Evolutionary conservation across 1,284 basidiomycete species (phyloP).

Genomic region (Trichosporon sp.): DNA sequence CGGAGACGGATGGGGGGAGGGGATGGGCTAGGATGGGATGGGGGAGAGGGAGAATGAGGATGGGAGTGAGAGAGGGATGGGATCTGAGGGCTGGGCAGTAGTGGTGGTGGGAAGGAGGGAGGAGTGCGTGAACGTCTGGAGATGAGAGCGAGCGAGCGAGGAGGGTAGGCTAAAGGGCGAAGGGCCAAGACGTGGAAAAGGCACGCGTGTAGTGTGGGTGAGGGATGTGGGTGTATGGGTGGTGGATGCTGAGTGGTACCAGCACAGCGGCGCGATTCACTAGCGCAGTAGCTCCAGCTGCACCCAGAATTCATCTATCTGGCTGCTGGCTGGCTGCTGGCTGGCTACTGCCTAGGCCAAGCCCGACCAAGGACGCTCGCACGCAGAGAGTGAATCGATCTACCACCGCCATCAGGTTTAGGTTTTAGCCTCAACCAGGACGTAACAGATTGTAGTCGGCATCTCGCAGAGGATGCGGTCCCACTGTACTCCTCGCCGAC

Average conservation of each 20-base stretch:
- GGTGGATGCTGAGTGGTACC: background rate
- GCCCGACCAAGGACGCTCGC: background rate
- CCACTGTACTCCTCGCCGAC: too few species aligned
- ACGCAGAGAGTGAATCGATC: background rate
- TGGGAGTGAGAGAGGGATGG: background rate
- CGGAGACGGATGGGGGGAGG: background rate
- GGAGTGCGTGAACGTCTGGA: background rate
- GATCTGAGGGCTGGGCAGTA: background rate
- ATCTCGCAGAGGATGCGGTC: background rate
- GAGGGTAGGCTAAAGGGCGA: background rate
- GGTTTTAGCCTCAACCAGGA: background rate
- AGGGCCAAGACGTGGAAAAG: slow-evolving; percentile 1
- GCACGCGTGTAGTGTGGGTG: background rate
- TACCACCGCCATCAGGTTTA: background rate
- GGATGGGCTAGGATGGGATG: background rate
- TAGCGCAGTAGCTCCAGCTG: too few species aligned
- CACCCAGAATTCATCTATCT: too few species aligned
- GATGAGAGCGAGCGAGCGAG: background rate
- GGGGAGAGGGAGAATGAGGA: background rate
- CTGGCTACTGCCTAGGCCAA: background rate
- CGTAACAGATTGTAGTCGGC: background rate
- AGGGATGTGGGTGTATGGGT: too few species aligned
- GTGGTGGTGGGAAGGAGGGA: background rate
- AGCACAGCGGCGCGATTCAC: too few species aligned
- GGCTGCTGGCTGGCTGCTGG: too few species aligned